These are phyloP conservation scores for Mucor plumbeus DNA, from an alignment of 371 early-diverging fungal genomes.

Conservation along the genomic window DNA sequence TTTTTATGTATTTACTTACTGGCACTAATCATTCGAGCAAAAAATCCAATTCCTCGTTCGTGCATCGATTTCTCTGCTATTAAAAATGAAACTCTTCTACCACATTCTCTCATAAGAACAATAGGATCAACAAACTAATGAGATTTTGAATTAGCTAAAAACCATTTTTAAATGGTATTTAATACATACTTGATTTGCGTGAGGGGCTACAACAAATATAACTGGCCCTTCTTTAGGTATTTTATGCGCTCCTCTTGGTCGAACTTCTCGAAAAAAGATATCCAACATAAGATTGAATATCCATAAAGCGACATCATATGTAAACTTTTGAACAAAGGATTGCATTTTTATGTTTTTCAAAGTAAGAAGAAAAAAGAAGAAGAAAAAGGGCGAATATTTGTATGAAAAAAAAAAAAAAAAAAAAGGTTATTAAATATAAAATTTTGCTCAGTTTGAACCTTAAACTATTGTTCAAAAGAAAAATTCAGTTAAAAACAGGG, in stretches of 20 bases:
- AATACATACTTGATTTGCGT: constrained; percentile 79
- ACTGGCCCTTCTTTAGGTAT: constrained; percentile 86
- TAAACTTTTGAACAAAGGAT: constrained; percentile 8
- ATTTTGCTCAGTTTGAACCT: constrained; percentile 9
- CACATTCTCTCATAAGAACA: constrained; percentile 75
- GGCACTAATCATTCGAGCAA: constrained; percentile 69
- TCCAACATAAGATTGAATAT: constrained; percentile 62
- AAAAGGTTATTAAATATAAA: neutral
- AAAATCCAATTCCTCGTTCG: constrained; percentile 75
- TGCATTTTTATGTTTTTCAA: neutral
- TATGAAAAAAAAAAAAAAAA: neutral
- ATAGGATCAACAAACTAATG: constrained; percentile 88
- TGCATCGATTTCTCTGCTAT: constrained; percentile 86
- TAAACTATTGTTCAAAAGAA: neutral
- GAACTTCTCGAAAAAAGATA: constrained; percentile 87
- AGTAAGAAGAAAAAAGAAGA: neutral
- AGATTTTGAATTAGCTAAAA: too few species aligned
- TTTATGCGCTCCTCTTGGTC: constrained; percentile 79
- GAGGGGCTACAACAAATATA: constrained; percentile 92
- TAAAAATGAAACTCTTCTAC: constrained; percentile 80
- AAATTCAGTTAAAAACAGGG: too few species aligned
- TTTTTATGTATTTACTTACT: constrained; percentile 42
- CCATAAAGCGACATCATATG: constrained; percentile 54
- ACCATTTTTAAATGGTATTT: neutral
- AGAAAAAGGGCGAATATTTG: neutral